Evolutionary conservation across 2,329 filamentous ascomycete species (phyloP), one percentile per base, ranked within the genome.

Genomic region (Fusarium miscanthi): DNA sequence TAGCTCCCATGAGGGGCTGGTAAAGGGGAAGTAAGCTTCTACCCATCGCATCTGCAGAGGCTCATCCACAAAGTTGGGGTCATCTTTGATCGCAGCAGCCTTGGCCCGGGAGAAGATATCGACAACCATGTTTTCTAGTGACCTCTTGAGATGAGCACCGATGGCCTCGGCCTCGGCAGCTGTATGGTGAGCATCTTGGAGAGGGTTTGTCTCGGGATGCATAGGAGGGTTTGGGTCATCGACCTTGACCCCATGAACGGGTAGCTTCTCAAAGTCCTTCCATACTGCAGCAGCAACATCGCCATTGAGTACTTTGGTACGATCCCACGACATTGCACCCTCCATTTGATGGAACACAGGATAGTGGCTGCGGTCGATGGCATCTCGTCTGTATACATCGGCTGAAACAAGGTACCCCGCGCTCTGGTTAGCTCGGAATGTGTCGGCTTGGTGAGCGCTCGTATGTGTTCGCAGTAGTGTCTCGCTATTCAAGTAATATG

Each of bases 291-390:
- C 84, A 2, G 88, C 88, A 23, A 94, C 80, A 72, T 92, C 87
- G 23, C 86, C 87, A 66, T 82, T 85, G 60, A 84, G 86, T 48
- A 88, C 88, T 80, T 84, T 87, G 33, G 80, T 85, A 14, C 94
- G 89, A 79, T 96, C 92, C 95, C 96, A 99, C 59, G 94, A 92
- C 75, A 92, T 88, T 13, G 95, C 95, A 17, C 94, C 95, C 81
- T 99, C 96, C 95, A 98, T 98, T 84, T 99, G 96, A 83, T 99
- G 96, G 82, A 99, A 99, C 65, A 97, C 90, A 1, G 96, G 96
- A 82, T 98, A 98, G 83, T 99, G 96, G 76, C 92, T 96, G 63
- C 93, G 90, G 82, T 99, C 96, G 78, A 99, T 92, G 63, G 95
- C 95, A 88, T 99, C 96, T 73, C 96, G 89, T 46, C 96, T 90